Percentiles rank a stretch among this genome's conserved stretches.
Conservation (phyloP, 768 basidiomycete species). For the Kwoniella dendrophila region DNA sequence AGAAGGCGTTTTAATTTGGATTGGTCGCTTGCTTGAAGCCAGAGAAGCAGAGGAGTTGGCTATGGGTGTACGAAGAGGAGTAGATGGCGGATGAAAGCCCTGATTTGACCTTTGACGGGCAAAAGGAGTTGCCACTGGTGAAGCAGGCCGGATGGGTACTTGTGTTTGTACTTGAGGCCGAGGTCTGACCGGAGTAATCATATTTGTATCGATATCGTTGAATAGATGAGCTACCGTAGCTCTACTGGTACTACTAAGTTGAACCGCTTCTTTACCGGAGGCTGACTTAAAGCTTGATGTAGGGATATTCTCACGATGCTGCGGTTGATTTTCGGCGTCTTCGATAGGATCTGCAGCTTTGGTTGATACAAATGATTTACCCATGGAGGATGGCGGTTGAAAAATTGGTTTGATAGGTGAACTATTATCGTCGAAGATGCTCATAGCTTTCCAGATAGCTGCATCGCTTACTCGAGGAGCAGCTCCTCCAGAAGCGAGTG, state of each 20-base stretch:
- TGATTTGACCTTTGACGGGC: neutral
- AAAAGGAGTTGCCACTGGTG: neutral
- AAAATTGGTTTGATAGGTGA: neutral
- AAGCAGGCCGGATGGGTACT: neutral
- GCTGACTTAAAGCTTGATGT: constrained; percentile 23
- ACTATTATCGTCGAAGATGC: neutral
- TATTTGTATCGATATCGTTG: constrained; percentile 18
- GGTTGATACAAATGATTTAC: neutral
- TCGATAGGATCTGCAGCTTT: neutral
- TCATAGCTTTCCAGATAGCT: neutral
- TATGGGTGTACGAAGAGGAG: constrained; percentile 25
- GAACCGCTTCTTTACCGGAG: constrained; percentile 19
- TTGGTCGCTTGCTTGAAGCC: constrained; percentile 20
- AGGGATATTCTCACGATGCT: neutral
- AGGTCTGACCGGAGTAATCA: constrained; percentile 1
- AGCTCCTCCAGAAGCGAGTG: constrained; percentile 7
- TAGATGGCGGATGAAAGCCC: constrained; percentile 21
- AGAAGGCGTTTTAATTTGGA: constrained; percentile 34
- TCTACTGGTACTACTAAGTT: constrained; percentile 6
- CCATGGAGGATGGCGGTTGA: neutral
- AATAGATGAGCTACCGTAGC: constrained; percentile 17
- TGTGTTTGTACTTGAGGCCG: neutral
- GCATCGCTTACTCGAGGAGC: constrained; percentile 4
- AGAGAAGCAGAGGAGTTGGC: constrained; percentile 8
- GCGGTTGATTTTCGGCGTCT: neutral